A percentile compares a stretch with the other conserved stretches of the same genome.
These are phyloP conservation scores for Fusarium sp. DNA, from an alignment of 2,329 filamentous ascomycete species.

Conservation along the genomic window DNA sequence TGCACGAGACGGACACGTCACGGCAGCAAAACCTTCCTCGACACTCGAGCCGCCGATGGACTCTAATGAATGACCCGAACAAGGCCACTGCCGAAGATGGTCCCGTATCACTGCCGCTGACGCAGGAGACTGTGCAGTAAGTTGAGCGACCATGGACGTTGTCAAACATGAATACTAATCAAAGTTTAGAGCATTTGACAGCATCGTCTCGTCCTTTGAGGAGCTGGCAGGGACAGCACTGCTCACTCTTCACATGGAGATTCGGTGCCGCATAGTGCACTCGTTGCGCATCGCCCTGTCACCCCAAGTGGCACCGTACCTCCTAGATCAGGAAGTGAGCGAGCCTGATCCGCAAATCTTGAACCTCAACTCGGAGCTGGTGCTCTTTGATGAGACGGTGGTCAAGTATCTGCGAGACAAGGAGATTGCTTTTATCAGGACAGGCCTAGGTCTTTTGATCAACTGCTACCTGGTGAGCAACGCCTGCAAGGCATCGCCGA, in stretches of 20 bases:
- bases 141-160: conserved; percentile 45
- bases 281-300: conserved; percentile 76
- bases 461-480: conserved; percentile 83
- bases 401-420: conserved; percentile 76
- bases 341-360: conserved; percentile 85
- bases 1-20: conserved; percentile 76
- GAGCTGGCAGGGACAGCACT: conserved; percentile 83
- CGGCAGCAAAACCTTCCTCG: conserved; percentile 64
- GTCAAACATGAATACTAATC: conserved; percentile 39
- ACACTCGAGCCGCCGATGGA: conserved; percentile 82
- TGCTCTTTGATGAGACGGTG: conserved; percentile 88
- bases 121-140: conserved; percentile 83
- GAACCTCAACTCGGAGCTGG: conserved; percentile 84
- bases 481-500: conserved; percentile 76
- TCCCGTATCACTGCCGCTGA: conserved; percentile 87
- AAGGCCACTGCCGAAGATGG: conserved; percentile 70
- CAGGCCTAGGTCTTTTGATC: conserved; percentile 80
- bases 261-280: conserved; percentile 86
- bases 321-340: conserved; percentile 77
- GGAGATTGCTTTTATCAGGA: conserved; percentile 81
- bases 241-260: conserved; percentile 88
- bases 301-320: conserved; percentile 70
- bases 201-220: conserved; percentile 84
- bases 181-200: conserved; percentile 79
- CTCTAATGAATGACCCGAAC: conserved; percentile 75